Evolutionary conservation across 495 filamentous ascomycete genomes (phyloP).

Genomic region (Trichocladium antarcticum): DNA sequence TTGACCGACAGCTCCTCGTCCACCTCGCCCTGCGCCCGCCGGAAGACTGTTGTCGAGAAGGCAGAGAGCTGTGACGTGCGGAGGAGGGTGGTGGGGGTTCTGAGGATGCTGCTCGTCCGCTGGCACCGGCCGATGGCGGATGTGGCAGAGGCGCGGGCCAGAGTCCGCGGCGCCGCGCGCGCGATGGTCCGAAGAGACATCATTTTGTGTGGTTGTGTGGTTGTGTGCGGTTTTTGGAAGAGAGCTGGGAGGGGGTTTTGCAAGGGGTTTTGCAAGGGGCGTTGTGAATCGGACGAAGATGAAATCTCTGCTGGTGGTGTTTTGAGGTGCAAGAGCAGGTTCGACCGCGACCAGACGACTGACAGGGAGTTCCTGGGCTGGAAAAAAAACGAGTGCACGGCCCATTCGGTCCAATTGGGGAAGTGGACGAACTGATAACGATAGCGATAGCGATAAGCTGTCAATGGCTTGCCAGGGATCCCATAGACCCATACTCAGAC

Average conservation of each 20-base stretch:
- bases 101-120: conserved; percentile 22
- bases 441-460: not conserved
- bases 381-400: conserved; percentile 8
- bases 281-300: too few species aligned
- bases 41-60: conserved; percentile 59
- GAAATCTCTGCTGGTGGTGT: not conserved
- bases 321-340: too few species aligned
- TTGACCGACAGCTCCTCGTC: conserved; percentile 68
- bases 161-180: conserved; percentile 58
- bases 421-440: not conserved
- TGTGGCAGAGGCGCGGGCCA: conserved; percentile 49
- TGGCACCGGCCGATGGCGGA: conserved; percentile 42
- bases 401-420: not conserved
- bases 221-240: not conserved
- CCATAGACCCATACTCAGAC: not conserved
- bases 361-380: too few species aligned
- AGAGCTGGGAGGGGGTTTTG: conserved; percentile 1
- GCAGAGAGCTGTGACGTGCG: conserved; percentile 49
- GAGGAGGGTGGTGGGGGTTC: conserved; percentile 23
- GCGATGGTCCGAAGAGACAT: conserved; percentile 60
- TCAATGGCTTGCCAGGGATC: not conserved
- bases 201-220: conserved; percentile 43
- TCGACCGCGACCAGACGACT: too few species aligned
- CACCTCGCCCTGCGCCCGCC: conserved; percentile 41
- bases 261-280: too few species aligned